These are phyloP conservation scores for Thalassiosira ordinaria DNA, from an alignment of 352 stramenopile species.

Conservation along the genomic window DNA sequence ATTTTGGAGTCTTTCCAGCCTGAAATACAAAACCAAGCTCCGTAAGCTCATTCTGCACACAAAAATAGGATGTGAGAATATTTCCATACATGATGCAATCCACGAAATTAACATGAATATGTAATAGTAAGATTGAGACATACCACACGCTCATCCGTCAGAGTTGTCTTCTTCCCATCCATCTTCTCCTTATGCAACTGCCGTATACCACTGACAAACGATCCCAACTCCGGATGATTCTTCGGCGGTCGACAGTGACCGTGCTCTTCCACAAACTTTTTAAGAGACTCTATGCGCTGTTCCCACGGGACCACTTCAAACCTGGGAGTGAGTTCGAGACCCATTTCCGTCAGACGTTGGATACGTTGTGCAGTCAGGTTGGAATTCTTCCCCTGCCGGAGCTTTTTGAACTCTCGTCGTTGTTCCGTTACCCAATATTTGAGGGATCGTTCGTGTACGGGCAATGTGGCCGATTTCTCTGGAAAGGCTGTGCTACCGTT, in stretches of 20 bases:
- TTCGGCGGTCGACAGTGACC: conserved; percentile 55
- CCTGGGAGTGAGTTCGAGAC: conserved; percentile 45
- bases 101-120: no score
- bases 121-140: no score
- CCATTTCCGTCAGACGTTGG: conserved; percentile 48
- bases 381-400: background rate
- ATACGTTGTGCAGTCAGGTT: conserved; percentile 16
- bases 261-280: conserved; percentile 47
- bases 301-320: conserved; percentile 43
- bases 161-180: conserved; percentile 49
- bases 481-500: no score
- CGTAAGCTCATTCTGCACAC: conserved; percentile 19
- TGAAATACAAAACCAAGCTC: conserved; percentile 64
- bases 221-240: conserved; percentile 38
- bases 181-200: conserved; percentile 51
- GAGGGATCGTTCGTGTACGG: background rate
- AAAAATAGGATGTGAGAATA: background rate
- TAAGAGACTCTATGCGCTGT: conserved; percentile 51
- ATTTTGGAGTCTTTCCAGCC: conserved; percentile 41
- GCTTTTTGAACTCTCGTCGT: conserved; percentile 8
- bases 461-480: no score
- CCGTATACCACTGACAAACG: conserved; percentile 37
- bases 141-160: conserved; percentile 51
- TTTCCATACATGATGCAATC: background rate
- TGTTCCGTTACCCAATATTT: conserved; percentile 1